phyloP scores from a whole-genome alignment of 345 rosid genomes.

The Fremontodendron californicum region DNA sequence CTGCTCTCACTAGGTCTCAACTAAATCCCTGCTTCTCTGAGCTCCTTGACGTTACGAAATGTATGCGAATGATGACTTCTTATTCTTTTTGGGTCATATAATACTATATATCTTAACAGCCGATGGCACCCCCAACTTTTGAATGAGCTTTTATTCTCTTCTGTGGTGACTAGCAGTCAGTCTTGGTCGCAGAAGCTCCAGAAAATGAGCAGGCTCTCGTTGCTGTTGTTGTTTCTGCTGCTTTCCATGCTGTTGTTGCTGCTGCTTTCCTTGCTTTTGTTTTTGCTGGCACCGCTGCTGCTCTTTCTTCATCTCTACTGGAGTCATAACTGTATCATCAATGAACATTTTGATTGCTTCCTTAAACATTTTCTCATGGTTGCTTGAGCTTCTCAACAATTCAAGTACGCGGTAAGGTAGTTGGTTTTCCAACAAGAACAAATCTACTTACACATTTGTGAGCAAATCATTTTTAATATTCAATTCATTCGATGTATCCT shows the following conservation, averaged over 20 bases:
- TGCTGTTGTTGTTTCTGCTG: not conserved
- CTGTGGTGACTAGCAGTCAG: not conserved
- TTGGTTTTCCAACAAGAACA: slow-evolving; percentile 32
- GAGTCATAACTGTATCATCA: not conserved
- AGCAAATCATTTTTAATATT: not conserved
- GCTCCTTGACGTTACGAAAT: slow-evolving; percentile 10
- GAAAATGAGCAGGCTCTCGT: slow-evolving; percentile 17
- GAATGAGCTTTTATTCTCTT: not conserved
- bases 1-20: not conserved
- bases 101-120: not conserved
- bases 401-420: slow-evolving; percentile 23
- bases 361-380: not conserved
- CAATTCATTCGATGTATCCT: not conserved
- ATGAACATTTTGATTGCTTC: not conserved
- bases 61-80: not conserved
- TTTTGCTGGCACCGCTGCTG: not conserved
- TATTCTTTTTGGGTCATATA: not conserved
- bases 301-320: not conserved
- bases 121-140: no score
- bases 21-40: slow-evolving; percentile 6
- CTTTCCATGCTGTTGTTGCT: not conserved
- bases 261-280: not conserved
- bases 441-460: slow-evolving; percentile 1
- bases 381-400: not conserved
- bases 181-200: slow-evolving; percentile 5